Percentiles rank a stretch among this genome's conserved stretches.
Conservation (phyloP, 495 filamentous ascomycete species). For the Daldinia caldariorum region DNA sequence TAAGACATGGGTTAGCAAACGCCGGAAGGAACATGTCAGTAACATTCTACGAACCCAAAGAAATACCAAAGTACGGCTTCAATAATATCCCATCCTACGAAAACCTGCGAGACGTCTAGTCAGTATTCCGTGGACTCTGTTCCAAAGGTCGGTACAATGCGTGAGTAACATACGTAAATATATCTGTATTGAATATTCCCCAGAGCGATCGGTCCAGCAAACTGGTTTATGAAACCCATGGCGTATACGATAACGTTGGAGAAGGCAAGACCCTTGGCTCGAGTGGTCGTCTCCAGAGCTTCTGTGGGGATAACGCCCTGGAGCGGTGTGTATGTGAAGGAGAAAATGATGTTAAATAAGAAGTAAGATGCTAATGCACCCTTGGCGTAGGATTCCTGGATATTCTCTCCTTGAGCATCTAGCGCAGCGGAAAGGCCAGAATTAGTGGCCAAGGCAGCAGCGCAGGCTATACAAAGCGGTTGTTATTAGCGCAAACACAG, state of each 20-base stretch:
- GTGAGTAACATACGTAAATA: constrained; percentile 50
- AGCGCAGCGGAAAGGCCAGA: constrained; percentile 57
- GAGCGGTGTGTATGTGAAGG: constrained; percentile 68
- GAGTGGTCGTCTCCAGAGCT: constrained; percentile 60
- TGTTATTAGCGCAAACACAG: not conserved
- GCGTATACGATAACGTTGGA: constrained; percentile 56
- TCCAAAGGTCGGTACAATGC: constrained; percentile 1
- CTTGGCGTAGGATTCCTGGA: constrained; percentile 51
- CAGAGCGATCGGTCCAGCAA: constrained; percentile 60
- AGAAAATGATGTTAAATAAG: constrained; percentile 70
- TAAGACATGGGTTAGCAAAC: constrained; percentile 25
- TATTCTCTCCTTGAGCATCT: constrained; percentile 50
- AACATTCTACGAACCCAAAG: constrained; percentile 54
- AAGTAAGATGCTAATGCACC: constrained; percentile 61
- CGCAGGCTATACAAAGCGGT: constrained; percentile 51
- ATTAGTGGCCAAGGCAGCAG: constrained; percentile 60
- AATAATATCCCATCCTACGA: constrained; percentile 58
- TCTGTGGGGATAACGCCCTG: constrained; percentile 68
- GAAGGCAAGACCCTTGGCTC: constrained; percentile 62
- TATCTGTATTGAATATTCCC: constrained; percentile 60
- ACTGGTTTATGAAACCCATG: constrained; percentile 63
- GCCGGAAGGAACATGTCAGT: not conserved
- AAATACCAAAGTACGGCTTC: constrained; percentile 59
- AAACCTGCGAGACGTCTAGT: constrained; percentile 39
- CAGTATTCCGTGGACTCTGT: not conserved